Percentiles rank a stretch among this genome's conserved stretches.
These are phyloP conservation scores for Rheum nobile DNA, from an alignment of 148 eudicot species.

Conservation along the genomic window DNA sequence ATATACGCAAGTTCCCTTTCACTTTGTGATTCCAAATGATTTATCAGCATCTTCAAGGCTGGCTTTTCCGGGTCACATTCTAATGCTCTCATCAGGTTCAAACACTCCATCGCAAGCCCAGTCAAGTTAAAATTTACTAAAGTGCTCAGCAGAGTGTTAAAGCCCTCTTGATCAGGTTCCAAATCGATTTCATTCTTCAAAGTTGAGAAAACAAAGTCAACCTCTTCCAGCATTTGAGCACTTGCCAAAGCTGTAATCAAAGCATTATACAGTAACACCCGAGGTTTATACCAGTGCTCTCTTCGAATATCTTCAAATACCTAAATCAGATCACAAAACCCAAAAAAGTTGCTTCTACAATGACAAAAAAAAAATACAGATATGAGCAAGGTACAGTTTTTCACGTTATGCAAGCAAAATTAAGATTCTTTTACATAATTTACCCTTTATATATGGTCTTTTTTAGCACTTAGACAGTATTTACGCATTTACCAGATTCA, in stretches of 20 bases:
- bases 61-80: slow-evolving; percentile 43
- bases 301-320: slow-evolving; percentile 42
- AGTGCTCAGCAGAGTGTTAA: slow-evolving; percentile 32
- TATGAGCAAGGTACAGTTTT: not conserved
- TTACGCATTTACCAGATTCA: not conserved
- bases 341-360: not conserved
- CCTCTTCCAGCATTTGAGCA: slow-evolving; percentile 31
- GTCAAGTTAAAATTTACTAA: slow-evolving; percentile 26
- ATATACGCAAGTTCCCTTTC: slow-evolving; percentile 23
- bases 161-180: slow-evolving; percentile 32
- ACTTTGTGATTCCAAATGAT: slow-evolving; percentile 33
- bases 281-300: slow-evolving; percentile 54
- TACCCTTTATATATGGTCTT: no score
- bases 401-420: not conserved
- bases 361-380: not conserved
- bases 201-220: slow-evolving; percentile 19
- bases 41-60: slow-evolving; percentile 29
- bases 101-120: slow-evolving; percentile 36
- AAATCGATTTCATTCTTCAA: slow-evolving; percentile 28
- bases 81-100: slow-evolving; percentile 37
- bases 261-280: slow-evolving; percentile 33
- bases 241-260: slow-evolving; percentile 38
- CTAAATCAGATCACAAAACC: slow-evolving; percentile 2
- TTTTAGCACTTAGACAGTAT: not conserved
- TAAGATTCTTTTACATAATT: not conserved